Evolutionary conservation across 306 rosid species (phyloP).

Genomic region (Macrotyloma uniflorum): DNA sequence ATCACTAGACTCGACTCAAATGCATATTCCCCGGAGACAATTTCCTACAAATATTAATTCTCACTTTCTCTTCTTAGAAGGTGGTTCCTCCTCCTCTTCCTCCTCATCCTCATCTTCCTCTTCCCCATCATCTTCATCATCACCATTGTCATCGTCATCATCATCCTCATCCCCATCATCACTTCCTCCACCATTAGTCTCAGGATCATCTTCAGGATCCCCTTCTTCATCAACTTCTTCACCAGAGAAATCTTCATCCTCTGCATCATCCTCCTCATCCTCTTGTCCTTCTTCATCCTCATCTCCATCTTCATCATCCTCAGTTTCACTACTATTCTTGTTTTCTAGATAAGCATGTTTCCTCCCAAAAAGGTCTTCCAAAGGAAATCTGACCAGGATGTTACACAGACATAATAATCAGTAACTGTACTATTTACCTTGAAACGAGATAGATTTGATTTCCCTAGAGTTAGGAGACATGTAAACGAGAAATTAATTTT

Average conservation of each 20-base stretch:
- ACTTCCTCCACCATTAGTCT: conserved; percentile 60
- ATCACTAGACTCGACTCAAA: conserved; percentile 36
- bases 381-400: conserved; percentile 54
- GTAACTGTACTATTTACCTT: background rate
- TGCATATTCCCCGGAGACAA: conserved; percentile 35
- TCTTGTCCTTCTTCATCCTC: conserved; percentile 43
- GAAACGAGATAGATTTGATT: background rate
- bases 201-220: conserved; percentile 58
- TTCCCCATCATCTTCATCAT: background rate
- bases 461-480: background rate
- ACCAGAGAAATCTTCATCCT: conserved; percentile 52
- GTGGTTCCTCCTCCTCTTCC: conserved; percentile 44
- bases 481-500: background rate
- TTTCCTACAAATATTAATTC: conserved; percentile 21
- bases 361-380: conserved; percentile 40
- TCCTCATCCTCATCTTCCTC: conserved; percentile 38
- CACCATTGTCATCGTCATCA: conserved; percentile 30
- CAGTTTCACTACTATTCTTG: conserved; percentile 55
- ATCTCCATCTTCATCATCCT: conserved; percentile 53
- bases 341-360: conserved; percentile 48
- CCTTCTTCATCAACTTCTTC: conserved; percentile 56
- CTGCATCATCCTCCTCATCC: conserved; percentile 54
- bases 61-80: conserved; percentile 55
- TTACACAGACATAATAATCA: conserved; percentile 19
- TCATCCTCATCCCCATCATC: conserved; percentile 57